phyloP scores from a whole-genome alignment of 495 filamentous ascomycete species.

The Aspergillus conjunctus region DNA sequence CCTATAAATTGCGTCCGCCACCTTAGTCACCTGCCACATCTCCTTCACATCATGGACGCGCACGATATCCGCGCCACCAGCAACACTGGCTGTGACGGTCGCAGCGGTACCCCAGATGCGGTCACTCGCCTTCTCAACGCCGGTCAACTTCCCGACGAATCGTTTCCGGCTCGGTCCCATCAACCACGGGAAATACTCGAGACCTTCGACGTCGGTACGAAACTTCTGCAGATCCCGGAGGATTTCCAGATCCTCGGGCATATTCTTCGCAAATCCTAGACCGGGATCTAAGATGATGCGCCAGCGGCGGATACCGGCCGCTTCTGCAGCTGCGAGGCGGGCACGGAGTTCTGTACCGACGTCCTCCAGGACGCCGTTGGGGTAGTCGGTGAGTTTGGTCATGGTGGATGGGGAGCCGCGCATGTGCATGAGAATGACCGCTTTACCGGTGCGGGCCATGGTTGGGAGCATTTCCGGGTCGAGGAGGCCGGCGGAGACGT shows the following conservation, averaged over 20 bases:
- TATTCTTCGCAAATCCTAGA: conserved; percentile 87
- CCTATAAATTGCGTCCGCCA: conserved; percentile 84
- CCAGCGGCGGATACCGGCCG: conserved; percentile 84
- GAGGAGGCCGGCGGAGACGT: conserved; percentile 80
- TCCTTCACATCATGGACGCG: conserved; percentile 91
- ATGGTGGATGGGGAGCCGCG: conserved; percentile 87
- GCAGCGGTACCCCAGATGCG: conserved; percentile 86
- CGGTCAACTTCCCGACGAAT: conserved; percentile 84
- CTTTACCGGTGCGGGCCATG: conserved; percentile 75
- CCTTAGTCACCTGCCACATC: conserved; percentile 84
- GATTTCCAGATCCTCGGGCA: conserved; percentile 77
- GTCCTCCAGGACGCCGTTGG: conserved; percentile 68
- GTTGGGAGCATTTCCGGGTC: conserved; percentile 83
- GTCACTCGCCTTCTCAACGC: conserved; percentile 65
- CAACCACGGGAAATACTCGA: conserved; percentile 82
- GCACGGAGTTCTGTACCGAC: conserved; percentile 68
- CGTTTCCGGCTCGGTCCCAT: conserved; percentile 87
- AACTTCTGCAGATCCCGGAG: conserved; percentile 67
- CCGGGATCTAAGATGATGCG: conserved; percentile 94
- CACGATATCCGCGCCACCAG: conserved; percentile 92
- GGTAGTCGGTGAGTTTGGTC: conserved; percentile 69
- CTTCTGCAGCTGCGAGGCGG: conserved; percentile 76
- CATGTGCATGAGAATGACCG: conserved; percentile 93
- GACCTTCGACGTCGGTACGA: conserved; percentile 56
- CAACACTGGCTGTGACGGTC: conserved; percentile 82